phyloP scores from a whole-genome alignment of 75 land plant genomes.

The Chamaecyparis obtusa region DNA sequence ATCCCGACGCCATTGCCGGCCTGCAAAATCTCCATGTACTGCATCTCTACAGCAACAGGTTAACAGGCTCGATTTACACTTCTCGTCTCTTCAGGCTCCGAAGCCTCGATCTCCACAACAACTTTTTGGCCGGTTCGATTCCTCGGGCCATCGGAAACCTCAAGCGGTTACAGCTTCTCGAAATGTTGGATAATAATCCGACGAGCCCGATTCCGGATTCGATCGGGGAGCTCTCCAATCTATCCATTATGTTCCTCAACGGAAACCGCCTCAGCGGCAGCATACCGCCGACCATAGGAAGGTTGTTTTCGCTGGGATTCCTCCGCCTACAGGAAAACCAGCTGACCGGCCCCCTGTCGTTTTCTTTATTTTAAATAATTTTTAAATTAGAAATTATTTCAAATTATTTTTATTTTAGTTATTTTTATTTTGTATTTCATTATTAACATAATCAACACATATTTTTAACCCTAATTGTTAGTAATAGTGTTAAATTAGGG shows the following conservation, averaged over 20 bases:
- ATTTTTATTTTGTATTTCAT: no score
- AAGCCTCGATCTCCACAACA: conserved; percentile 22
- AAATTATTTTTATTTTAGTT: no score
- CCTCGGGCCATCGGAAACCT: conserved; percentile 24
- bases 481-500: no score
- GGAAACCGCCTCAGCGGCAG: conserved; percentile 30
- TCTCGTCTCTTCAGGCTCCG: background rate
- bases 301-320: conserved; percentile 14
- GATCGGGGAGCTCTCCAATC: background rate
- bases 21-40: conserved; percentile 15
- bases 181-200: conserved; percentile 38
- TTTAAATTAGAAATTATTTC: no score
- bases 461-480: no score
- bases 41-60: conserved; percentile 41
- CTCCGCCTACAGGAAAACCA: conserved; percentile 28
- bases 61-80: conserved; percentile 55
- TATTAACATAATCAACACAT: no score
- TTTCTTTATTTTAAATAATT: no score
- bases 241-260: conserved; percentile 13
- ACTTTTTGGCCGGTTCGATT: conserved; percentile 22
- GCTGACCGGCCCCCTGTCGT: conserved; percentile 18
- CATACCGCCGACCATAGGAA: conserved; percentile 25
- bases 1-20: conserved; percentile 34
- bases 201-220: conserved; percentile 44
- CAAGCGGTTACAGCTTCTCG: conserved; percentile 25